Percentiles rank a stretch among this genome's conserved stretches.
Evolutionary conservation across 371 early-diverging fungal genomes (phyloP).

Genomic region (Mucor irregularis): DNA sequence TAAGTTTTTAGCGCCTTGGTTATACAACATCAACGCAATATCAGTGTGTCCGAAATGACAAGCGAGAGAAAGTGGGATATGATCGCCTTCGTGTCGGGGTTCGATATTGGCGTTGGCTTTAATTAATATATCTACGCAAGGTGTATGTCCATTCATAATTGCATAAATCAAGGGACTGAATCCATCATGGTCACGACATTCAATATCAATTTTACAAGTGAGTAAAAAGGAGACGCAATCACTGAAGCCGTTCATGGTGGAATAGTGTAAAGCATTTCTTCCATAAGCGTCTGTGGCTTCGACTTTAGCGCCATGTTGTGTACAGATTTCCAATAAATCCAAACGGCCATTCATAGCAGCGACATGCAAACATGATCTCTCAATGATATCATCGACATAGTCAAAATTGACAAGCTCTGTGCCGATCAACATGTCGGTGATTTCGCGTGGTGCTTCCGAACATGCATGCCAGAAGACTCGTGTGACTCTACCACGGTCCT

Average conservation of each 20-base stretch:
- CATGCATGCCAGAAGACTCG: slow-evolving; percentile 87
- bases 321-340: slow-evolving; percentile 59
- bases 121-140: slow-evolving; percentile 74
- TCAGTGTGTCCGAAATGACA: slow-evolving; percentile 90
- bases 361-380: slow-evolving; percentile 88
- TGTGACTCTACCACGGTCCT: slow-evolving; percentile 61
- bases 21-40: slow-evolving; percentile 78
- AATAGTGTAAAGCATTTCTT: slow-evolving; percentile 88
- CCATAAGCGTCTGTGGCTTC: slow-evolving; percentile 85
- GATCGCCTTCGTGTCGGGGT: slow-evolving; percentile 56
- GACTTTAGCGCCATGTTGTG: slow-evolving; percentile 62
- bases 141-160: slow-evolving; percentile 78
- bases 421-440: slow-evolving; percentile 64
- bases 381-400: slow-evolving; percentile 90
- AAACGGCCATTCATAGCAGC: slow-evolving; percentile 79
- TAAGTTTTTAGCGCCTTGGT: slow-evolving; percentile 68
- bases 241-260: slow-evolving; percentile 84
- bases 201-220: slow-evolving; percentile 55
- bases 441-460: slow-evolving; percentile 60
- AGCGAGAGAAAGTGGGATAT: slow-evolving; percentile 80
- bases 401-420: slow-evolving; percentile 69
- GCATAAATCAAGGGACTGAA: slow-evolving; percentile 85
- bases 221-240: slow-evolving; percentile 74
- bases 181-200: slow-evolving; percentile 86
- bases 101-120: slow-evolving; percentile 67